These are phyloP conservation scores for Aspergillus campestris DNA, from an alignment of 495 filamentous ascomycete genomes.

Conservation along the genomic window DNA sequence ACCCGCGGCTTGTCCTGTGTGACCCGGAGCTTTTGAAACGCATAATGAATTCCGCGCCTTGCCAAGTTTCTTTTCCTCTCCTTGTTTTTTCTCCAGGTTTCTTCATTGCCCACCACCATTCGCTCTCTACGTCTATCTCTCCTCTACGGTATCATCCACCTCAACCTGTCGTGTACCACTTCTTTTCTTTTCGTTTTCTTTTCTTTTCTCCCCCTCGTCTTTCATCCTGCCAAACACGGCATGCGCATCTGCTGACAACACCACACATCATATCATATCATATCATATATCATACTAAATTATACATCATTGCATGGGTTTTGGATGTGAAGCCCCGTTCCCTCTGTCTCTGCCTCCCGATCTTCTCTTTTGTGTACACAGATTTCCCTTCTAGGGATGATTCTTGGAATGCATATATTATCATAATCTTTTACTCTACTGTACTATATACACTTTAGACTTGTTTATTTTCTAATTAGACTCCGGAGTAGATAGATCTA, in stretches of 20 bases:
- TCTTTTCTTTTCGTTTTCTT: slow-evolving; percentile 3
- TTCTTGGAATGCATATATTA: not conserved
- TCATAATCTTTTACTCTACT: not conserved
- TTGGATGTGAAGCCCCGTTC: not conserved
- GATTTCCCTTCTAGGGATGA: not conserved
- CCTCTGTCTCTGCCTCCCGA: not conserved
- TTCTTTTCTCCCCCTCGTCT: slow-evolving; percentile 1
- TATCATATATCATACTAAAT: not conserved
- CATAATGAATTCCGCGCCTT: slow-evolving; percentile 11
- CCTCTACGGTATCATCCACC: too few species aligned
- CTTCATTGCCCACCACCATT: not conserved
- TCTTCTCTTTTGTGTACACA: slow-evolving; percentile 4
- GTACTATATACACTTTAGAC: too few species aligned
- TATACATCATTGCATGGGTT: not conserved
- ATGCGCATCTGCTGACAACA: not conserved
- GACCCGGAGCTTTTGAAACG: slow-evolving; percentile 5
- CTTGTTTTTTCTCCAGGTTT: slow-evolving; percentile 1
- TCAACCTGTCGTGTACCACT: not conserved
- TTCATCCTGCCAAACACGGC: not conserved
- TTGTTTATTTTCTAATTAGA: too few species aligned
- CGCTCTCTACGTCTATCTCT: not conserved
- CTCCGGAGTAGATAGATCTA: too few species aligned
- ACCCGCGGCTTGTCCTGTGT: slow-evolving; percentile 6
- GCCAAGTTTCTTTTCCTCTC: slow-evolving; percentile 5
- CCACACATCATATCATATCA: not conserved